A percentile compares a stretch with the other conserved stretches of the same genome.
These are phyloP conservation scores for Amanita phalloides DNA, from an alignment of 768 basidiomycete genomes.

Conservation along the genomic window DNA sequence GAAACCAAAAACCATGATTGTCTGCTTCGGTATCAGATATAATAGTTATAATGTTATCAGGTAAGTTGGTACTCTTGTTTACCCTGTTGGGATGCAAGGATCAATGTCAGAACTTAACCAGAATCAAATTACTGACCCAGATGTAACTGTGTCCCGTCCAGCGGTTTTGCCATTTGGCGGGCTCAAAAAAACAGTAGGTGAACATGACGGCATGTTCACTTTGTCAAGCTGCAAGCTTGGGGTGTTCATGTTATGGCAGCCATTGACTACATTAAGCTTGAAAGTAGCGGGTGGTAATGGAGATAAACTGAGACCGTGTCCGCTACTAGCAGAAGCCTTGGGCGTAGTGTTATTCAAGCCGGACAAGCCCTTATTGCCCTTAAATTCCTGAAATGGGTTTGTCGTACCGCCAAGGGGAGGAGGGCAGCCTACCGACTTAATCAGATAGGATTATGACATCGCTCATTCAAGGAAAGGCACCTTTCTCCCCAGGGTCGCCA, in stretches of 20 bases:
- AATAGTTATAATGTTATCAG: slow-evolving; percentile 9
- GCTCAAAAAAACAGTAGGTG: slow-evolving; percentile 13
- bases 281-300: neutral
- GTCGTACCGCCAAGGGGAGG: slow-evolving; percentile 15
- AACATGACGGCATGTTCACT: slow-evolving; percentile 11
- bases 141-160: slow-evolving; percentile 9
- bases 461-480: neutral
- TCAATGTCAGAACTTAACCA: slow-evolving; percentile 7
- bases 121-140: slow-evolving; percentile 9
- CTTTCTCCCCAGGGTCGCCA: neutral
- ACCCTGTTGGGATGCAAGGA: neutral
- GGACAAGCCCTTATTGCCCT: slow-evolving; percentile 12
- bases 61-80: neutral
- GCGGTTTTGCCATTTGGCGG: neutral
- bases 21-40: slow-evolving; percentile 31
- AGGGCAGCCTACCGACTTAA: neutral
- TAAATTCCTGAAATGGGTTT: slow-evolving; percentile 16
- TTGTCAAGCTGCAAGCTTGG: slow-evolving; percentile 4
- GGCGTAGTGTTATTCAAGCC: slow-evolving; percentile 7
- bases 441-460: neutral
- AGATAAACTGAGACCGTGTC: neutral
- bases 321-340: neutral
- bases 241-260: slow-evolving; percentile 2
- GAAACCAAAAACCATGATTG: slow-evolving; percentile 20
- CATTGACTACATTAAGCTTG: slow-evolving; percentile 4